phyloP scores from a whole-genome alignment of 1,284 basidiomycete genomes.

The Melampsora larici-populina region DNA sequence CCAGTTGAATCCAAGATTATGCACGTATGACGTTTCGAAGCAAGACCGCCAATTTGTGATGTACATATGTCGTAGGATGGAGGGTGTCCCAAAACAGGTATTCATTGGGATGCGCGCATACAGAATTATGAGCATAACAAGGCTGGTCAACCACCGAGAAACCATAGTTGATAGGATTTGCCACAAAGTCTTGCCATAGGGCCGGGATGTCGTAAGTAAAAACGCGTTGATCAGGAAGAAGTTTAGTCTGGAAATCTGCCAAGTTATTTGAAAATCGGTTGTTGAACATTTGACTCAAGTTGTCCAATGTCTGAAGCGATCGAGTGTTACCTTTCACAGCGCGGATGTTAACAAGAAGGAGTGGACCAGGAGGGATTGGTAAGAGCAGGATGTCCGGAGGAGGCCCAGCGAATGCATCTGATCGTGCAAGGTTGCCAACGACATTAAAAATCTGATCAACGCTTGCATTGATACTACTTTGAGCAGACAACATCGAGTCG shows the following conservation, averaged over 20 bases:
- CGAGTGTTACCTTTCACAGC: conserved; percentile 10
- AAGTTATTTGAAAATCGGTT: conserved; percentile 14
- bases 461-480: conserved; percentile 22
- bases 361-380: conserved; percentile 30
- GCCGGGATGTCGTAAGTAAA: conserved; percentile 36
- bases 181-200: conserved; percentile 25
- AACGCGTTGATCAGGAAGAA: conserved; percentile 4
- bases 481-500: conserved; percentile 1
- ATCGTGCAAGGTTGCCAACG: conserved; percentile 11
- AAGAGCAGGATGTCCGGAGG: conserved; percentile 31
- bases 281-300: conserved; percentile 28
- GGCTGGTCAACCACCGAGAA: conserved; percentile 21
- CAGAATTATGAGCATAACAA: conserved; percentile 9
- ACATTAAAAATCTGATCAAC: conserved; percentile 32
- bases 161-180: neutral
- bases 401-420: conserved; percentile 18
- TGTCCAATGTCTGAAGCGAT: conserved; percentile 9
- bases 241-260: conserved; percentile 4
- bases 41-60: conserved; percentile 14
- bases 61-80: conserved; percentile 29
- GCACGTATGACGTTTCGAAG: too few relatives aligned
- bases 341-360: conserved; percentile 28
- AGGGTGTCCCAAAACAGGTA: conserved; percentile 39
- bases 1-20: too few relatives aligned
- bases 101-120: conserved; percentile 3